A percentile compares a stretch with the other conserved stretches of the same genome.
Conservation (phyloP, 352 stramenopile species). For the Pythium rishiriense region DNA sequence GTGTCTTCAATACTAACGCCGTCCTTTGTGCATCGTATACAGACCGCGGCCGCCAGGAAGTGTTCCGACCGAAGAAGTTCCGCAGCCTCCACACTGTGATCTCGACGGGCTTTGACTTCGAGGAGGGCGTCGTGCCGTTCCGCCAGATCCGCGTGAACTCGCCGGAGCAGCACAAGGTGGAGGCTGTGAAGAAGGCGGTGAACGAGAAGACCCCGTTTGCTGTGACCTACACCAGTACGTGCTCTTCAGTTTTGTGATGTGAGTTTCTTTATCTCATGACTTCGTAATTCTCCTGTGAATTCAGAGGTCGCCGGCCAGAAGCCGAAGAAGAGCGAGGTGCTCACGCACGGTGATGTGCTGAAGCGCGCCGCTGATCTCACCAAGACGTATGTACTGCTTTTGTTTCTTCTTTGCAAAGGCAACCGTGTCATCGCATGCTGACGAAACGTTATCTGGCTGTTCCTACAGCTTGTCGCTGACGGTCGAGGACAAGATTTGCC, state of each 20-base stretch:
- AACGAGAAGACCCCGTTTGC: constrained; percentile 71
- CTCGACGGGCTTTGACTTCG: constrained; percentile 72
- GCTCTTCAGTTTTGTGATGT: not conserved
- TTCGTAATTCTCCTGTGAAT: not conserved
- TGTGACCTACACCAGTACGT: constrained; percentile 80
- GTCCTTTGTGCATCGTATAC: constrained; percentile 1
- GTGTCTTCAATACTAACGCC: not conserved
- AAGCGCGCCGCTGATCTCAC: constrained; percentile 68
- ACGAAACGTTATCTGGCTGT: no score
- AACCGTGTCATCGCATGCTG: no score
- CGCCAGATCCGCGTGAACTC: constrained; percentile 82
- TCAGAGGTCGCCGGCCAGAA: constrained; percentile 74
- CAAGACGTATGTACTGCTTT: constrained; percentile 53
- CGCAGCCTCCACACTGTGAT: constrained; percentile 84
- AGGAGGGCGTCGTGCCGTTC: constrained; percentile 78
- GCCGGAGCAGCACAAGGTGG: constrained; percentile 63
- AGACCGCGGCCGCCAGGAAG: constrained; percentile 53
- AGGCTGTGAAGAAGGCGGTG: constrained; percentile 58
- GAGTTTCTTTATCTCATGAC: not conserved
- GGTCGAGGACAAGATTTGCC: constrained; percentile 78
- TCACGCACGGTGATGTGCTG: constrained; percentile 82
- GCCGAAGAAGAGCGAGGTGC: constrained; percentile 76
- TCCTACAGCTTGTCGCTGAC: constrained; percentile 70
- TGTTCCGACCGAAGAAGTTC: constrained; percentile 83
- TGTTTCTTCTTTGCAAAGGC: no score